phyloP scores from a whole-genome alignment of 2,329 filamentous ascomycete genomes.

The Fusarium sp. region DNA sequence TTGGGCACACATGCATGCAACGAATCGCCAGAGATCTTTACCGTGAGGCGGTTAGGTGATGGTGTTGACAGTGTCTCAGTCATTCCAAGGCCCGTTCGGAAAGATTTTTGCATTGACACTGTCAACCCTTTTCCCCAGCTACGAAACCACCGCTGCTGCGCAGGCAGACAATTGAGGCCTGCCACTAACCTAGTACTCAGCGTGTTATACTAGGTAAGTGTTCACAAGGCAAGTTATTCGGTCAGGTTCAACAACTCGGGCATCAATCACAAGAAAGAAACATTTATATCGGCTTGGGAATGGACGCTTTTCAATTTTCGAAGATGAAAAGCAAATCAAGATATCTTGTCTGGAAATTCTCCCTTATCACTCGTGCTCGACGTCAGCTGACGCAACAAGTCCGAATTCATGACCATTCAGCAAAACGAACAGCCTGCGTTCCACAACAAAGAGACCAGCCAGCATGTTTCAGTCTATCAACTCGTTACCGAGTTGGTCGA shows the following conservation, averaged over 20 bases:
- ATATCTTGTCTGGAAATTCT: not conserved
- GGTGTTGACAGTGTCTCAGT: not conserved
- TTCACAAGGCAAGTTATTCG: not conserved
- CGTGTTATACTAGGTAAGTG: not conserved
- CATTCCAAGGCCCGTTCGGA: not conserved
- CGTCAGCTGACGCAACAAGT: slow-evolving; percentile 7
- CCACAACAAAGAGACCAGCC: slow-evolving; percentile 12
- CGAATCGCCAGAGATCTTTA: not conserved
- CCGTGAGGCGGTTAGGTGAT: not conserved
- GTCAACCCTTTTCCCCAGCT: not conserved
- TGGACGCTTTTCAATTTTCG: not conserved
- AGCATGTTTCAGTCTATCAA: slow-evolving; percentile 22
- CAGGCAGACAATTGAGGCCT: slow-evolving; percentile 22
- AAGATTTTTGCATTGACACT: not conserved
- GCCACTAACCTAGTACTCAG: not conserved
- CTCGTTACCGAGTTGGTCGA: slow-evolving; percentile 33
- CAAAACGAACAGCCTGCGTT: not conserved
- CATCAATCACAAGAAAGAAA: not conserved
- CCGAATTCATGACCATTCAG: slow-evolving; percentile 35
- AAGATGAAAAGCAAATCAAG: not conserved
- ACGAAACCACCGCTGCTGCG: not conserved
- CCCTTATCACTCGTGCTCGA: not conserved
- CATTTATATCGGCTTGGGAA: not conserved
- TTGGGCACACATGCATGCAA: slow-evolving; percentile 29
- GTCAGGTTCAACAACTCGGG: not conserved